Percentiles rank a stretch among this genome's conserved stretches.
Evolutionary conservation across 306 rosid species (phyloP).

Genomic region (Gastrolobium bilobum): DNA sequence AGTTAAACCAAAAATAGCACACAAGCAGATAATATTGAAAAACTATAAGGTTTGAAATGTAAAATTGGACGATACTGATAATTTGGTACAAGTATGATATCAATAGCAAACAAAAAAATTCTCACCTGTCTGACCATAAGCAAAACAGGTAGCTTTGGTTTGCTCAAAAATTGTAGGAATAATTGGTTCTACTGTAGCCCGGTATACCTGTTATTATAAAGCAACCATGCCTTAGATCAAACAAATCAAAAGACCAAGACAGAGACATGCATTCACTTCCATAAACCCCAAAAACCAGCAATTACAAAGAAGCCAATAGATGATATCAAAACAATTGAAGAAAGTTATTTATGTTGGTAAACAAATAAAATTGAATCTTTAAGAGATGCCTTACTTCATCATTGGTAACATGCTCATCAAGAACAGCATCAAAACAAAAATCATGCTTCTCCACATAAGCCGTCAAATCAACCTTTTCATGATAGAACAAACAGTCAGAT

Average conservation of each 20-base stretch:
- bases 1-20: background rate
- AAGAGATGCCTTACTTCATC: slow-evolving; percentile 73
- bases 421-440: slow-evolving; percentile 98
- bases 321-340: slow-evolving; percentile 15
- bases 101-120: slow-evolving; percentile 30
- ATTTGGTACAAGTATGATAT: slow-evolving; percentile 1
- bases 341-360: slow-evolving; percentile 30
- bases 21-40: background rate
- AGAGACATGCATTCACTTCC: slow-evolving; percentile 34
- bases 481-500: slow-evolving; percentile 42
- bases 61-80: slow-evolving; percentile 28
- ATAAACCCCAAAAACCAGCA: slow-evolving; percentile 22
- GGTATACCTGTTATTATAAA: slow-evolving; percentile 75
- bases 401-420: slow-evolving; percentile 84
- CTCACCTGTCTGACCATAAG: slow-evolving; percentile 98
- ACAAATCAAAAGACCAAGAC: slow-evolving; percentile 35
- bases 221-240: slow-evolving; percentile 39
- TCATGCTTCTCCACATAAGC: slow-evolving; percentile 99
- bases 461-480: slow-evolving; percentile 92
- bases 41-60: slow-evolving; percentile 18
- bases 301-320: slow-evolving; percentile 1
- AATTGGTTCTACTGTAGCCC: slow-evolving; percentile 91
- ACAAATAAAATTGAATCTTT: slow-evolving; percentile 25
- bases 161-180: slow-evolving; percentile 94
- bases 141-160: slow-evolving; percentile 98